These are phyloP conservation scores for Pyrenochaeta sp. DNA, from an alignment of 2,329 filamentous ascomycete species.

Conservation along the genomic window DNA sequence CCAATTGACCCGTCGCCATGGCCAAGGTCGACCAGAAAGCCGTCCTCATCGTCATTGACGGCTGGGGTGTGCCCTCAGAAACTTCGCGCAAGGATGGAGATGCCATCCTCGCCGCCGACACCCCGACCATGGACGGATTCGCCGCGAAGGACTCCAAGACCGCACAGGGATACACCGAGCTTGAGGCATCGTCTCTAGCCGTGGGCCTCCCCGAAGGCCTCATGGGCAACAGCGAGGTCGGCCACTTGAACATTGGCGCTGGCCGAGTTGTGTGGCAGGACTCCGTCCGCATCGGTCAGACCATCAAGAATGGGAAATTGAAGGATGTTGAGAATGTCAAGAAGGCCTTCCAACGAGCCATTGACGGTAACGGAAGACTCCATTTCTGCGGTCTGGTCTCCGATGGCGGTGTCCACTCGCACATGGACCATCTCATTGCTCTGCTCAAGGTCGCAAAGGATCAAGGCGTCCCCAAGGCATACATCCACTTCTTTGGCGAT, in stretches of 20 bases:
- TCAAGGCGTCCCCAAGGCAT: conserved; percentile 85
- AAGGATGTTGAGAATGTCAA: conserved; percentile 79
- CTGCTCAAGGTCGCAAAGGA: conserved; percentile 91
- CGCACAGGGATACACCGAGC: conserved; percentile 84
- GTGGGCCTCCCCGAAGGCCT: conserved; percentile 95
- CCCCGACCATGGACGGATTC: conserved; percentile 93
- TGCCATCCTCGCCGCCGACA: conserved; percentile 92
- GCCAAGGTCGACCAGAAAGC: conserved; percentile 73
- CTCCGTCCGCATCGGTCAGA: conserved; percentile 91
- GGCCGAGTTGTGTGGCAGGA: conserved; percentile 98
- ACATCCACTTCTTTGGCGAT: conserved; percentile 99
- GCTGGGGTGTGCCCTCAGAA: conserved; percentile 89
- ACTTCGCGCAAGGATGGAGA: conserved; percentile 87
- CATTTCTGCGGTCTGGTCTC: conserved; percentile 93
- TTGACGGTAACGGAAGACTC: conserved; percentile 87
- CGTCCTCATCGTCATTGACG: conserved; percentile 93
- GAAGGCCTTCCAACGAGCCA: conserved; percentile 78
- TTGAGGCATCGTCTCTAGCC: conserved; percentile 94
- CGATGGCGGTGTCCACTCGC: conserved; percentile 94
- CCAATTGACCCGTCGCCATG: conserved; percentile 58
- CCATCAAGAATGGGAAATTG: conserved; percentile 84
- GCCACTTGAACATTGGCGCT: conserved; percentile 97
- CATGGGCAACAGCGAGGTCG: conserved; percentile 99
- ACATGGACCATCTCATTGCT: conserved; percentile 90
- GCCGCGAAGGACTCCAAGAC: conserved; percentile 70